phyloP scores from a whole-genome alignment of 495 filamentous ascomycete genomes.

The Trichoderma orchidacearum region DNA sequence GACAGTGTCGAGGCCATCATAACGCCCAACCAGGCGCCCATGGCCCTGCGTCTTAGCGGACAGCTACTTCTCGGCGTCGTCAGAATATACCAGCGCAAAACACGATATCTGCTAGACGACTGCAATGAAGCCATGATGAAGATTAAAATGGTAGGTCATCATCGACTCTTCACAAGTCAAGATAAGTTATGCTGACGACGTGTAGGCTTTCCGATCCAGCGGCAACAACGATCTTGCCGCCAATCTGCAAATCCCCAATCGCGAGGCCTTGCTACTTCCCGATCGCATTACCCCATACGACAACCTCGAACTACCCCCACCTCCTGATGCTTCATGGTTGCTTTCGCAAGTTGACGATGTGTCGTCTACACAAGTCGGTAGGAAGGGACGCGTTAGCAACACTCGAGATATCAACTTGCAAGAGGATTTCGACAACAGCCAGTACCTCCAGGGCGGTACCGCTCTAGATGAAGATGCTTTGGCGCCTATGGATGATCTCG shows the following conservation, averaged over 20 bases:
- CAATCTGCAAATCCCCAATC: conserved; percentile 45
- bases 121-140: conserved; percentile 95
- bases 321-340: conserved; percentile 63
- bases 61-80: conserved; percentile 92
- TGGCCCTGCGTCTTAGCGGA: conserved; percentile 86
- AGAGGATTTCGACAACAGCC: conserved; percentile 46
- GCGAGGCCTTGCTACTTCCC: conserved; percentile 62
- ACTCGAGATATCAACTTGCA: conserved; percentile 52
- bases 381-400: conserved; percentile 40
- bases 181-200: conserved; percentile 16
- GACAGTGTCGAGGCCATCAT: conserved; percentile 92
- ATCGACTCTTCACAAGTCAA: not conserved
- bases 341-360: conserved; percentile 50
- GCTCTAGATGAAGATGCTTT: conserved; percentile 39
- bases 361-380: conserved; percentile 29
- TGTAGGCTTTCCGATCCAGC: conserved; percentile 61
- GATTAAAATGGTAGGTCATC: conserved; percentile 77
- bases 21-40: conserved; percentile 81
- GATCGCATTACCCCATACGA: conserved; percentile 85
- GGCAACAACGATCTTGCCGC: conserved; percentile 71
- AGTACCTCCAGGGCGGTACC: conserved; percentile 52
- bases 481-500: conserved; percentile 40
- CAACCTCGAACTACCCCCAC: conserved; percentile 49
- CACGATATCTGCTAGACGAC: conserved; percentile 88
- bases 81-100: conserved; percentile 92